Base-by-base conservation (phyloP, 2,329 filamentous ascomycete species). In the Huntiella moniliformis region DNA sequence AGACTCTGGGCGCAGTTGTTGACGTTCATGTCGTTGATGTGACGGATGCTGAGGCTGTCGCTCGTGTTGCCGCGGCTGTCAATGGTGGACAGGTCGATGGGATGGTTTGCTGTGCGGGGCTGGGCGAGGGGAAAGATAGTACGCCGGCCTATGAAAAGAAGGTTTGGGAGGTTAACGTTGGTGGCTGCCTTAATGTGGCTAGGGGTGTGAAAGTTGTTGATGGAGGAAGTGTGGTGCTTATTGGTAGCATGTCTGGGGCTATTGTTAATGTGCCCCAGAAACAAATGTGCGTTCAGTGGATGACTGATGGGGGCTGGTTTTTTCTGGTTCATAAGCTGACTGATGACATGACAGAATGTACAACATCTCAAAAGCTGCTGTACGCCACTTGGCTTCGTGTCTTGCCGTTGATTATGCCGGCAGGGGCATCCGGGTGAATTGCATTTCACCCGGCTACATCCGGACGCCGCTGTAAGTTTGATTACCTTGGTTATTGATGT, bases 211-310 rank as follows among this genome's bases (percentile, higher is more conserved):
- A 79, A 58, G 76, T 83, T 56, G 77, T 87, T 59, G 67, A 72
- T 4, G 67, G 74, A 0, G 88, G 87, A 38, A 91, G 81, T 65
- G 87, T 96, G 60, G 84, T 95, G 55, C 82, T 94, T 67, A 91
- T 94, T 56, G 88, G 87, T 22, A 91, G 82, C 71, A 96, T 96
- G 87, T 87, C 81, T 44, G 88, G 87, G 38, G 66, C 79, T 46
- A 87, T 96, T 56, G 88, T 96, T 62, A 96, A 96, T 57, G 82
- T 95, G 6, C 88, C 88, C 12, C 88, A 96, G 61, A 86, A 85
- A 0, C 88, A 96, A 60, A 84, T 75, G 68, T 73, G 55, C 61
- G 69, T 60, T 7, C 6, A 16, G 3, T 22, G n/a, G 18, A 16
- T 35, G 6, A 5, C 22, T 8, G 16, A 28, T 32, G 13, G 17